Conservation (phyloP, 1,139 yeast species). For the Kodamaea plutei region DNA sequence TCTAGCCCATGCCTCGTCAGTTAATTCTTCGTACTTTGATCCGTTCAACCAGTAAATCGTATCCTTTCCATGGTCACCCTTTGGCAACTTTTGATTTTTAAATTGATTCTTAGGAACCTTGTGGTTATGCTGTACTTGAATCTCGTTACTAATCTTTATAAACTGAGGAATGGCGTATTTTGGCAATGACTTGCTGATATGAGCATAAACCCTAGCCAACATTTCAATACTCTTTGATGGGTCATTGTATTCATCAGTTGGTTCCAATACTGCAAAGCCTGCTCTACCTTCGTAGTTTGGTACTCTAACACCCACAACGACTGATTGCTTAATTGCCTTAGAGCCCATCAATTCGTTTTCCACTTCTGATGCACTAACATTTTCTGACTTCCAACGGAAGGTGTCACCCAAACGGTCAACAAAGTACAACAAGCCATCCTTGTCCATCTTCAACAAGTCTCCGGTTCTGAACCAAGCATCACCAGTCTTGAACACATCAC, state of each 20-base stretch:
- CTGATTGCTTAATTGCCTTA: conserved; percentile 55
- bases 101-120: conserved; percentile 78
- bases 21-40: conserved; percentile 51
- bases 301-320: conserved; percentile 85
- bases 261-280: conserved; percentile 78
- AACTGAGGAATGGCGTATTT: conserved; percentile 85
- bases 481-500: conserved; percentile 74
- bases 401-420: conserved; percentile 95
- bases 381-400: conserved; percentile 95
- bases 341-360: conserved; percentile 69
- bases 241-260: conserved; percentile 31
- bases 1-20: conserved; percentile 55
- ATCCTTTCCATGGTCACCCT: conserved; percentile 59
- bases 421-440: conserved; percentile 70
- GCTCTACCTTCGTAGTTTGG: conserved; percentile 94
- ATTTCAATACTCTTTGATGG: conserved; percentile 24
- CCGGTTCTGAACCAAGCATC: conserved; percentile 94
- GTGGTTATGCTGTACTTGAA: conserved; percentile 76
- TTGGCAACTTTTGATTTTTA: conserved; percentile 74
- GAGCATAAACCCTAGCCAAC: conserved; percentile 28
- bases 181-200: conserved; percentile 56
- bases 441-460: conserved; percentile 71
- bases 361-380: conserved; percentile 91
- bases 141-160: conserved; percentile 58
- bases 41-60: conserved; percentile 67